Evolutionary conservation across 176 grass and related monocot species (phyloP), one percentile per base, ranked within the genome.

Genomic region (Lolium rigidum): DNA sequence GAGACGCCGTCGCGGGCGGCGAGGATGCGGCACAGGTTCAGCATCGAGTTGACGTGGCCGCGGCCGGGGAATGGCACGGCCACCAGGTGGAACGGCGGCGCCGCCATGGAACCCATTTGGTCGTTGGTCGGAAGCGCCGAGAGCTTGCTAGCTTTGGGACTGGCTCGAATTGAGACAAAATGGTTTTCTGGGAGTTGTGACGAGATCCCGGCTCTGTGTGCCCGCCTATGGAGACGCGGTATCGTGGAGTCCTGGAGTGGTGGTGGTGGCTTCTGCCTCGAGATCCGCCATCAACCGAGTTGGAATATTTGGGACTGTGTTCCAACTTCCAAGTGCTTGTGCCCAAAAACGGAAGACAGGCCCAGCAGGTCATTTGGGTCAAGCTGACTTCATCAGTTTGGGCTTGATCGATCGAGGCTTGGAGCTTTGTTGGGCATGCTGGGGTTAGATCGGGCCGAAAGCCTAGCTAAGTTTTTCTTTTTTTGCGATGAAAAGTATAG

Each of bases 11-110:
- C 77, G 49, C 88, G 74, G 21, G 87, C 60, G 3, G 78, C 59
- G 38, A 98, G 89, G 60, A 88, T 60, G 57, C 89, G 76, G 80
- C 87, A 88, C 58, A 98, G 88, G 89, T 79, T 88, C 60, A 98
- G 74, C 85, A 95, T 90, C 17, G 91, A 82, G 80, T 95, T 93
- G 14, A 98, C 16, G 89, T 98, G 95, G 61, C 93, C 89, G 0
- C 87, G 82, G 58, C 93, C 95, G 0, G 93, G 93, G 78, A 92
- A 89, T 5, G 91, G 78, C 25, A 93, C 70, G 22, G 83, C 82
- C 39, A 84, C 87, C 11, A 98, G 2, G 58, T 95, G 93, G 84
- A 63, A 59, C 21, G 71, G 79, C 59, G 49, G 49, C 60, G 5
- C 6, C 28, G 61, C 51, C 35, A 24, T 1, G 20, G 21, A 73